Base-by-base conservation (phyloP, 2,329 filamentous ascomycete genomes). In the Fusarium dimerum region DNA sequence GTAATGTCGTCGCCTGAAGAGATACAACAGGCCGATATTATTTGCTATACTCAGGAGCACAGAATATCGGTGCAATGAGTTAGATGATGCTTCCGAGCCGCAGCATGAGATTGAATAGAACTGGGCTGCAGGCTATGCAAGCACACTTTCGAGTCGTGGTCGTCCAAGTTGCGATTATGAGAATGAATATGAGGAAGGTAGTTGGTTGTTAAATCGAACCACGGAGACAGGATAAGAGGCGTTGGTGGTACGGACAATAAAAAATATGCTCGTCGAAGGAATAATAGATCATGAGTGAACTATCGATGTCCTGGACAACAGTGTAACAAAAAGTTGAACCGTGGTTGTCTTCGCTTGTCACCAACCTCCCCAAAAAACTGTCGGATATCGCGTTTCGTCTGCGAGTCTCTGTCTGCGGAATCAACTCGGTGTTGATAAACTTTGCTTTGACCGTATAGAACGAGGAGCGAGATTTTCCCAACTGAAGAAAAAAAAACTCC, bases 301-400 rank as follows among this genome's bases (percentile, higher is more conserved):
- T 55, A 52, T 58, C 56, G 48, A 54, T 46, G 50, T 52, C 52
- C 52, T 48, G 47, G 57, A 48, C 50, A 48, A 50, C 50, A 30
- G 40, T 57, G 45, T 46, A 40, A 43, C 47, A 53, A 30, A 49
- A 26, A 47, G 51, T 45, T 39, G 32, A 44, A 43, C 52, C 45
- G 51, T 40, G 40, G 47, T 40, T 47, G 52, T 45, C 55, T 48
- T 55, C 49, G 45, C 55, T 56, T 54, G 51, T 61, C 60, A 8
- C 48, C 59, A 59, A 56, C 57, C 50, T 53, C 59, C 55, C 59
- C 59, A 36, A n/a, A 18, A 45, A 61, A 53, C 56, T 51, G 56
- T 55, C 50, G 40, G 47, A 54, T 60, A 40, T 43, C 42, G 39
- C 39, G 50, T 51, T 45, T 26, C 38, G 54, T 50, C 50, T 54